phyloP scores from a whole-genome alignment of 2,329 filamentous ascomycete species.

The Didymella keratinophila region DNA sequence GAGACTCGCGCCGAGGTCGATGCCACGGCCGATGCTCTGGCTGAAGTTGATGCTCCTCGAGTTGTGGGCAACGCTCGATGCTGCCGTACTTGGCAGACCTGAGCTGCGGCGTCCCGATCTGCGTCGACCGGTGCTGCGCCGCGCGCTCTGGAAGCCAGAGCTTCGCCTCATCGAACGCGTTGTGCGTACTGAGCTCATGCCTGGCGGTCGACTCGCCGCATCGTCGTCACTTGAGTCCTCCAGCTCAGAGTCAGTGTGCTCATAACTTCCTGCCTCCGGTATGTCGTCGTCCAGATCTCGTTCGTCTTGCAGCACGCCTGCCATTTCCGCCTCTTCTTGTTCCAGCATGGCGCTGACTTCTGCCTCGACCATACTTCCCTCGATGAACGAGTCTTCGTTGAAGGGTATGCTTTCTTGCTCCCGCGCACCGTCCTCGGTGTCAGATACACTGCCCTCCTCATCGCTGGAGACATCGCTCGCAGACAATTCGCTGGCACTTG shows the following conservation, averaged over 20 bases:
- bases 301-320: slow-evolving; percentile 57
- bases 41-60: slow-evolving; percentile 5
- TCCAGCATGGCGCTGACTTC: slow-evolving; percentile 51
- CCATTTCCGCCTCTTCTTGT: slow-evolving; percentile 58
- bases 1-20: slow-evolving; percentile 33
- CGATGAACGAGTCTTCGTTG: slow-evolving; percentile 59
- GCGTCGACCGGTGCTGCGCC: slow-evolving; percentile 29
- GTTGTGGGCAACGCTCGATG: neutral
- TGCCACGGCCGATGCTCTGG: slow-evolving; percentile 12
- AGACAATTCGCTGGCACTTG: slow-evolving; percentile 42
- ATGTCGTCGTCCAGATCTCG: slow-evolving; percentile 60
- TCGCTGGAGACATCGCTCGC: slow-evolving; percentile 48
- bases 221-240: slow-evolving; percentile 50
- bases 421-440: slow-evolving; percentile 51
- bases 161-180: slow-evolving; percentile 29
- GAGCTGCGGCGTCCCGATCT: slow-evolving; percentile 15
- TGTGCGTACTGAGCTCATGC: slow-evolving; percentile 30
- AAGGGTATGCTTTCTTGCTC: slow-evolving; percentile 59
- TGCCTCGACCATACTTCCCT: slow-evolving; percentile 53
- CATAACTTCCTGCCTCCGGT: slow-evolving; percentile 61
- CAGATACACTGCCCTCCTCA: slow-evolving; percentile 22
- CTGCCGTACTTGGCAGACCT: slow-evolving; percentile 8
- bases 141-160: slow-evolving; percentile 32
- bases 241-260: slow-evolving; percentile 63
- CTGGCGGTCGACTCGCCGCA: slow-evolving; percentile 31